Evolutionary conservation across 1,284 basidiomycete species (phyloP).

Genomic region (Exobasidium cylindrosporum): DNA sequence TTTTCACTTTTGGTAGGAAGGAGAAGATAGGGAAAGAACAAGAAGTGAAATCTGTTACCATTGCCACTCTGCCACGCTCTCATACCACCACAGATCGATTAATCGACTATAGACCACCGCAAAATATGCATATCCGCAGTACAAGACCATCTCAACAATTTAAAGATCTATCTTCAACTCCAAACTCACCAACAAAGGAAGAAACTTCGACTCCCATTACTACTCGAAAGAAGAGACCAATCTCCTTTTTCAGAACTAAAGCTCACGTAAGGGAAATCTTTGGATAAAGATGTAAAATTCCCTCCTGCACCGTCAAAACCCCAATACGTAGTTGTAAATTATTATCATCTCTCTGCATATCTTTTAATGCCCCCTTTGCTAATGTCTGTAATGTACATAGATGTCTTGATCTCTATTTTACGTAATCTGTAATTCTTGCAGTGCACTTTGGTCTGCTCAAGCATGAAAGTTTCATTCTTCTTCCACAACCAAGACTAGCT

Average conservation of each 20-base stretch:
- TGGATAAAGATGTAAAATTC: too few relatives aligned
- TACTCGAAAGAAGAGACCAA: background rate
- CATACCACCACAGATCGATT: background rate
- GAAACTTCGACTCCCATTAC: background rate
- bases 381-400: too few relatives aligned
- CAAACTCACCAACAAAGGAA: background rate
- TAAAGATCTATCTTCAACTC: background rate
- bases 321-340: too few relatives aligned
- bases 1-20: too few relatives aligned
- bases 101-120: background rate
- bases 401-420: too few relatives aligned
- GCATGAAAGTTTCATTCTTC: background rate
- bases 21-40: too few relatives aligned
- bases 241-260: background rate
- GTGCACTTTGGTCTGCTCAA: too few relatives aligned
- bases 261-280: background rate
- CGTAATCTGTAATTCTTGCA: too few relatives aligned
- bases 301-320: too few relatives aligned
- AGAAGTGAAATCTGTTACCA: too few relatives aligned
- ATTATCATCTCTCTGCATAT: background rate
- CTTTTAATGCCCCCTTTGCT: too few relatives aligned
- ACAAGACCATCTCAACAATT: background rate
- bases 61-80: too few relatives aligned
- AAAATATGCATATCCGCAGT: background rate
- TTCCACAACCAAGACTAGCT: constrained; percentile 1